Evolutionary conservation across 2,329 filamentous ascomycete species (phyloP), one percentile per base, ranked within the genome.

Genomic region (Didymella segeticola): DNA sequence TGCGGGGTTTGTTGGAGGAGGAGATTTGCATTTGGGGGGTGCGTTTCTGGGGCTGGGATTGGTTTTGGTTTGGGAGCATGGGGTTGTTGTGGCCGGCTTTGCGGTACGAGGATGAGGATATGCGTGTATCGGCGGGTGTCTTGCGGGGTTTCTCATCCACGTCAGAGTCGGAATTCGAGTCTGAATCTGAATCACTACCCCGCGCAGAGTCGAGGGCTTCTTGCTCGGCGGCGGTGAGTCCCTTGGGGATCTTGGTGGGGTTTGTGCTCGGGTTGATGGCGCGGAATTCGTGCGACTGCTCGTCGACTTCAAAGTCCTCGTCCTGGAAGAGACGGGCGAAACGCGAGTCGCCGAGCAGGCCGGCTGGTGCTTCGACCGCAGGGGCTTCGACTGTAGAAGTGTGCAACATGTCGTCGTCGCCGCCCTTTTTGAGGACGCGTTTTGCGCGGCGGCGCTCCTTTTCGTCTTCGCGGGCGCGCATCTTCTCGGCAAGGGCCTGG

Each of bases 271-370:
- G 91, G 72, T 99, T 99, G 76, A 96, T 86, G 38, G 88, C 83
- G 54, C 87, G 85, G 80, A 96, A 99, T 74, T 98, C 93, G 67
- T 86, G 83, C 60, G 89, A 96, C 31, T 79, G 88, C 77, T 99
- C 95, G 73, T 99, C 93, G 54, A 99, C 90, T 66, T 85, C 85
- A 75, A 96, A 98, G 52, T 96, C 93, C 66, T 93, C 89, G 73
- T 98, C 91, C 70, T 97, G 88, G 78, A 98, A 99, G 57, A 99
- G 78, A 64, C 87, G 86, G 63, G 84, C 84, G 83, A 99, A 98
- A 80, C 95, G 93, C 43, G 87, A 83, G 74, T 99, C 95, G 54
- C 85, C 86, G 47, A 99, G 85, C 29, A 96, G 77, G 17, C 66
- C 65, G 14, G 53, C 53, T 9, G 88, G 58, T 83, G 86, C 60